Conservation (phyloP, 768 basidiomycete species). For the Trametes maxima region DNA sequence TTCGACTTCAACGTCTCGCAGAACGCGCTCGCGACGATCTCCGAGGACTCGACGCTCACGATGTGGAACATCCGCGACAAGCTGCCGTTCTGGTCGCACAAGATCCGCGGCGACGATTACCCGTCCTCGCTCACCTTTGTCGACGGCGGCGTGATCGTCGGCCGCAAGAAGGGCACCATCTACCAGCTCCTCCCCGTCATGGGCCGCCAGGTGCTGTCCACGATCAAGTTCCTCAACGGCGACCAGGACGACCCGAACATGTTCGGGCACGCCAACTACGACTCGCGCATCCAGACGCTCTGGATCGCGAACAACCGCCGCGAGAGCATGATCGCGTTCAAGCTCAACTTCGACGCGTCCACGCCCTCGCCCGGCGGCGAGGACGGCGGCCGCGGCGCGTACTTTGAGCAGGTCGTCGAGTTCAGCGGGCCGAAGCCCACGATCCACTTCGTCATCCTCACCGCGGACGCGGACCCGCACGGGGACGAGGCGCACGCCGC, state of each 20-base stretch:
- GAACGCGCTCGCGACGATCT: slow-evolving; percentile 77
- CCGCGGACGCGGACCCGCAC: slow-evolving; percentile 79
- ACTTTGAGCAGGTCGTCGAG: slow-evolving; percentile 79
- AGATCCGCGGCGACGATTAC: slow-evolving; percentile 75
- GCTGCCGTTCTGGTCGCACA: slow-evolving; percentile 72
- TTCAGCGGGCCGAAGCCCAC: slow-evolving; percentile 83
- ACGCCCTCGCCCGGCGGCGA: slow-evolving; percentile 56
- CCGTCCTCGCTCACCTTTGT: slow-evolving; percentile 87
- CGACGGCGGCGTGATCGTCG: slow-evolving; percentile 83
- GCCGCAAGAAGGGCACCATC: slow-evolving; percentile 81
- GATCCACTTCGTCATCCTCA: slow-evolving; percentile 87
- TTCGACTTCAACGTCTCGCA: slow-evolving; percentile 85
- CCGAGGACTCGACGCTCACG: slow-evolving; percentile 78
- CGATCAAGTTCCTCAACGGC: slow-evolving; percentile 76
- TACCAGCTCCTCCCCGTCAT: slow-evolving; percentile 82
- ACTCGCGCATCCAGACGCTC: slow-evolving; percentile 80
- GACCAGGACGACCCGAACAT: slow-evolving; percentile 75
- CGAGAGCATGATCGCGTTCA: slow-evolving; percentile 82
- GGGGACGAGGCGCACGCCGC: slow-evolving; percentile 85
- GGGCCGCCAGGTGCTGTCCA: slow-evolving; percentile 72
- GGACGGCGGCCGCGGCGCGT: slow-evolving; percentile 54
- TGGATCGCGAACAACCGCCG: slow-evolving; percentile 88
- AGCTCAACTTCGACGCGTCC: slow-evolving; percentile 65
- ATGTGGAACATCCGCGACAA: slow-evolving; percentile 83
- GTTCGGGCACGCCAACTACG: slow-evolving; percentile 88